These are phyloP conservation scores for Graphilbum sp. DNA, from an alignment of 2,329 filamentous ascomycete species.

Conservation along the genomic window DNA sequence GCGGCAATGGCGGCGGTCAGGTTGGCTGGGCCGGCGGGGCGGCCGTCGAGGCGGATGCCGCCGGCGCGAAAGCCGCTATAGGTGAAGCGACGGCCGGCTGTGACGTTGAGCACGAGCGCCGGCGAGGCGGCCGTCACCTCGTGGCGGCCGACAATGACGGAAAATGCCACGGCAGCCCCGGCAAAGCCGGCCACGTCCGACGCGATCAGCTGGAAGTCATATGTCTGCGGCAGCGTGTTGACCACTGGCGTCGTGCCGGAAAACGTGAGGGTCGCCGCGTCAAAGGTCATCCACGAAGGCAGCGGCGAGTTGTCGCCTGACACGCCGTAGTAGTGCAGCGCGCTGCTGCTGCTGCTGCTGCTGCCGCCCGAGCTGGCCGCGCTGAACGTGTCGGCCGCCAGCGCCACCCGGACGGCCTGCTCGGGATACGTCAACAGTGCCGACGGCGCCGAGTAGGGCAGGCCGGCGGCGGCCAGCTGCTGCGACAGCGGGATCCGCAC, in stretches of 20 bases:
- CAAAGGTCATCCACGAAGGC: slow-evolving; percentile 72
- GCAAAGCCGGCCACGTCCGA: slow-evolving; percentile 70
- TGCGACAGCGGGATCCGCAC: slow-evolving; percentile 38
- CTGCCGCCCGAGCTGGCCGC: too few relatives aligned
- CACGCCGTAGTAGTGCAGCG: slow-evolving; percentile 59
- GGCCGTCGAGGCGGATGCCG: slow-evolving; percentile 41
- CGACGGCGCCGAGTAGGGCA: slow-evolving; percentile 37
- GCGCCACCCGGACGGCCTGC: too few relatives aligned
- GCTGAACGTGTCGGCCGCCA: too few relatives aligned
- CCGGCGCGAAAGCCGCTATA: slow-evolving; percentile 32
- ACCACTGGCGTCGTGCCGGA: slow-evolving; percentile 53
- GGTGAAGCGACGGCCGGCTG: slow-evolving; percentile 29
- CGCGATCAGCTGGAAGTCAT: slow-evolving; percentile 56
- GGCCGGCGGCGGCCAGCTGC: slow-evolving; percentile 41
- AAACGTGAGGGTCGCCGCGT: slow-evolving; percentile 46
- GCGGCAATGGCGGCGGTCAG: slow-evolving; percentile 29
- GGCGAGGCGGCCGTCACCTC: slow-evolving; percentile 47
- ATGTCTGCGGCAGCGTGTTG: slow-evolving; percentile 51
- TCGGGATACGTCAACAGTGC: slow-evolving; percentile 40
- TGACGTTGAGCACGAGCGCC: slow-evolving; percentile 39
- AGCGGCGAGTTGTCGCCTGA: slow-evolving; percentile 65
- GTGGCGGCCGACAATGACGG: slow-evolving; percentile 55
- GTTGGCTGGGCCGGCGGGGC: slow-evolving; percentile 21
- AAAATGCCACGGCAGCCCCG: slow-evolving; percentile 47
- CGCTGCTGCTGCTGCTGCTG: slow-evolving; percentile 45